Conservation (phyloP, 768 basidiomycete genomes). For the Russula foetens region DNA sequence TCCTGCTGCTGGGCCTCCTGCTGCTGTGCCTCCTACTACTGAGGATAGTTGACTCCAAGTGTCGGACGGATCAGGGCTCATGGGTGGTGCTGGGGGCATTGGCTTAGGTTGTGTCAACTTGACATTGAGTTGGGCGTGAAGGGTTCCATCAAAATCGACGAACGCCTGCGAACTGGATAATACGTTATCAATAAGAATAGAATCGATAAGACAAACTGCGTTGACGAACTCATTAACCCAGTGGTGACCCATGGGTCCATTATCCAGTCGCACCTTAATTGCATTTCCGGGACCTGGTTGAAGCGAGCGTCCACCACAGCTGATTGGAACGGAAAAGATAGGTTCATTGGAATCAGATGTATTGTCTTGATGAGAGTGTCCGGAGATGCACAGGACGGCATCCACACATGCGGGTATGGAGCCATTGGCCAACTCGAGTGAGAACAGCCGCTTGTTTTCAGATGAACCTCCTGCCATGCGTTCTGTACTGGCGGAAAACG, state of each 20-base stretch:
- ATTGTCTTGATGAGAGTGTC: neutral
- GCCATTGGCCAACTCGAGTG: constrained; percentile 43
- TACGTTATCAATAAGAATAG: neutral
- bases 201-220: neutral
- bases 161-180: constrained; percentile 21
- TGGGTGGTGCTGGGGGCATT: neutral
- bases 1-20: too few relatives aligned
- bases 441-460: constrained; percentile 31
- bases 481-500: constrained; percentile 29
- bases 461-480: constrained; percentile 7
- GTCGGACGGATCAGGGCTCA: neutral
- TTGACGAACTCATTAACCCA: constrained; percentile 33
- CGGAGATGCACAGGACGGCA: constrained; percentile 39
- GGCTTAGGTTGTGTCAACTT: neutral
- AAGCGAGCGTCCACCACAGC: neutral
- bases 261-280: constrained; percentile 4
- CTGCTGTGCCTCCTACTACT: neutral
- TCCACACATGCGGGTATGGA: constrained; percentile 54
- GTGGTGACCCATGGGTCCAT: constrained; percentile 3
- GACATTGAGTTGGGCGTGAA: constrained; percentile 14
- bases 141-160: constrained; percentile 20
- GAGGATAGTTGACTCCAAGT: neutral
- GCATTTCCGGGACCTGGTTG: neutral
- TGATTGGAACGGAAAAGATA: neutral
- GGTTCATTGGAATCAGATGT: neutral